Evolutionary conservation across 2,329 filamentous ascomycete species (phyloP), one percentile per base, ranked within the genome.

Genomic region (Neodidymelliopsis sp.): DNA sequence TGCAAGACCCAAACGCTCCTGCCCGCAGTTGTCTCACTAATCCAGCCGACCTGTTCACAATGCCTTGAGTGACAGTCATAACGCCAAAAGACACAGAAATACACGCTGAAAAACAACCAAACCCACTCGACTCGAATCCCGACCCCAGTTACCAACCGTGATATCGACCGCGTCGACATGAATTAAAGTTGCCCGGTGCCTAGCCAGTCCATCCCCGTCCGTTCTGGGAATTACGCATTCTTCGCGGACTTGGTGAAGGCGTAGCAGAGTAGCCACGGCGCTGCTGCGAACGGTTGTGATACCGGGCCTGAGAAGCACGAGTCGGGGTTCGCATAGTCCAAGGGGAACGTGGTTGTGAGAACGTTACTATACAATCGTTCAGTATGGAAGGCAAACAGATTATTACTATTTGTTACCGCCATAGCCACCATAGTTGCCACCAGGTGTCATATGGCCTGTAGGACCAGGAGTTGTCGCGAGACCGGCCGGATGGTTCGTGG

Each of bases 401-500:
- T 35, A 29, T 13, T 35, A 45, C 36, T 50, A 50, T 13, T 50
- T 50, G 40, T 50, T 72, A 47, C 67, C 66, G 47, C 65, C 63
- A 52, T 72, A 72, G 47, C 68, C 83, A 36, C 90, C 90, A 77
- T 93, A 91, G 19, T 86, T 86, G 15, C 85, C 87, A 19, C 90
- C 89, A 1, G 90, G 90, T 6, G 90, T 94, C 81, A 91, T 86
- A 2, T 87, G 87, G 70, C 87, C 84, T 77, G 82, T 78, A 29
- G 84, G 76, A 27, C 74, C 76, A 7, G 79, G 79, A n/a, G 79
- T 81, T 39, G 67, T 70, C 41, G 78, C 77, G 34, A 81, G 70
- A 27, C 76, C 78, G 35, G 77, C 77, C 33, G 81, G 77, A 28
- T 77, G 78, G 20, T 79, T 84, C 51, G 83, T 86, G 6, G 84